Base-by-base conservation (phyloP, 768 basidiomycete genomes). In the Rhizopogon sp. region DNA sequence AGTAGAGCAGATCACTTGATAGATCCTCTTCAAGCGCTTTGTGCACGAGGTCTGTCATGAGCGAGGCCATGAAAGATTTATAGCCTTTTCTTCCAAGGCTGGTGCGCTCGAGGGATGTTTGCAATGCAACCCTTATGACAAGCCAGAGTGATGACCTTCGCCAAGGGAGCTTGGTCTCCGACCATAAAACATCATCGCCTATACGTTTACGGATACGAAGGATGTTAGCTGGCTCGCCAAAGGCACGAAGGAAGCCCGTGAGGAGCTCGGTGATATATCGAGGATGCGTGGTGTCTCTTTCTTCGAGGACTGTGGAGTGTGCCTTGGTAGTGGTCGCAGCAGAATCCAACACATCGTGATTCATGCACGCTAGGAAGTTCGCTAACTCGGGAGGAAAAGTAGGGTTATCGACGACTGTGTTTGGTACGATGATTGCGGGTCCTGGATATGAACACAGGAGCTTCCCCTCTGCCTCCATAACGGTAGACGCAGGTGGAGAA, bases 61-160 rank as follows among this genome's bases (percentile, higher is more conserved):
- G 64, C 45, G 71, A 80, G 1, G 75, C 41, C 60, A 81, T 74
- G 63, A 83, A 83, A 2, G 37, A 9, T 52, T 83, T 83, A 66
- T 83, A 83, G 0, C 64, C 60, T 11, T 40, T 42, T 13, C 43
- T 5, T 1, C 59, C 62, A 3, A 51, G 43, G 39, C 52, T 16
- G 29, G 50, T 52, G 13, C 35, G 52, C 13, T 55, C 55, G 5
- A 74, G 40, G 0, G 74, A 55, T 1, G 69, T 71, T 43, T 76
- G 73, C 14, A 76, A 35, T 1, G 56, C 55, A 1, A 75, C 65
- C 33, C 69, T 65, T 17, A 73, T 55, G n/a, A 71, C 44, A 9
- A 74, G 62, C 74, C 73, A 76, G 10, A 74, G 57, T 8, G 72
- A 58, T 0, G 70, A 73, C 16, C 74, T 58, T 17, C 72, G 61